Percentiles rank a stretch among this genome's conserved stretches.
These are phyloP conservation scores for Penicillium pulvis DNA, from an alignment of 495 filamentous ascomycete species.

Conservation along the genomic window DNA sequence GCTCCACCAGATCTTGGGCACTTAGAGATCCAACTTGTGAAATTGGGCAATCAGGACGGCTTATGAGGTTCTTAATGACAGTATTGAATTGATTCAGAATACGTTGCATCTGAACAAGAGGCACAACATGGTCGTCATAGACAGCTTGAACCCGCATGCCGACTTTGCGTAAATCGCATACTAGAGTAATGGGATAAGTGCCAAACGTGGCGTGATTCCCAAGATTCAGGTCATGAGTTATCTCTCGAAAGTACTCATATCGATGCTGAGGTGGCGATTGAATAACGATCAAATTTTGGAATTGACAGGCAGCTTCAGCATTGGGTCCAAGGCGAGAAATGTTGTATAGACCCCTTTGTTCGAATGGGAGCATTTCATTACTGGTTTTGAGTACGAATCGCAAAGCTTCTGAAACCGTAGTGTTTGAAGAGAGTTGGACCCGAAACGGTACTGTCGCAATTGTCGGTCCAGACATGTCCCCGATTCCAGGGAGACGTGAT, in stretches of 20 bases:
- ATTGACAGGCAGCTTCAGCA: neutral
- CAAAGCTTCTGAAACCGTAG: constrained; percentile 35
- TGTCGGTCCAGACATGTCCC: constrained; percentile 42
- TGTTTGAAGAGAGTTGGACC: constrained; percentile 29
- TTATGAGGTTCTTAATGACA: neutral
- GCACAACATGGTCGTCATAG: neutral
- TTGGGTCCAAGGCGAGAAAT: neutral
- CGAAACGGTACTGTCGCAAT: constrained; percentile 55
- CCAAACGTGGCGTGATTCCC: no score
- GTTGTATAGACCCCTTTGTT: neutral
- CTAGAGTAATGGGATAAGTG: no score
- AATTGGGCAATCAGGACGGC: neutral
- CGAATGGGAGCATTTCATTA: constrained; percentile 9
- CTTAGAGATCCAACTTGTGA: neutral
- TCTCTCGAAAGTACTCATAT: no score
- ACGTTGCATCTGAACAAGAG: neutral
- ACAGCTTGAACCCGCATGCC: no score
- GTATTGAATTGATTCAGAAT: neutral
- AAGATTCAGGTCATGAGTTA: no score
- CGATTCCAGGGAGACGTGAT: constrained; percentile 33
- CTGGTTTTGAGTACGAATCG: constrained; percentile 37
- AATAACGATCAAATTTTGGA: neutral
- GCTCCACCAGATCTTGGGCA: neutral
- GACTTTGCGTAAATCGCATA: no score
- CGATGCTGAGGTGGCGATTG: neutral